phyloP scores from a whole-genome alignment of 78 protist species.

The Chrysochromulina parva region DNA sequence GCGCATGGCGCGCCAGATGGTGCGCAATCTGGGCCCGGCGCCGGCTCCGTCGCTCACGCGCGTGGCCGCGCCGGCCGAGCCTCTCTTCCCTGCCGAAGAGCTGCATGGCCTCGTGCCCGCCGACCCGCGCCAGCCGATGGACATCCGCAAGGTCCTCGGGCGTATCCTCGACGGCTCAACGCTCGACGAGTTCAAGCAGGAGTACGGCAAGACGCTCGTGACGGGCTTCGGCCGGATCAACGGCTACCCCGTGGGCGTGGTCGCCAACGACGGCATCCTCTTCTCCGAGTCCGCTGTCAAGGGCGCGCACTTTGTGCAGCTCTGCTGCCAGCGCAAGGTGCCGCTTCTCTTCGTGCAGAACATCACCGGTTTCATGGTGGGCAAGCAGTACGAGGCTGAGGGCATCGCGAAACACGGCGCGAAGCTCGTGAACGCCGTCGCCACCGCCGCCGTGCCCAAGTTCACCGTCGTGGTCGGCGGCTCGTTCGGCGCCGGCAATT shows the following conservation, averaged over 20 bases:
- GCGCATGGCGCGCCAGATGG: constrained; percentile 5
- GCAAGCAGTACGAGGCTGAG: constrained; percentile 44
- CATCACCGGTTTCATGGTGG: constrained; percentile 97
- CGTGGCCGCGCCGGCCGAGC: not conserved
- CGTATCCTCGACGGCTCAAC: constrained; percentile 91
- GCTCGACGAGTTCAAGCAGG: constrained; percentile 90
- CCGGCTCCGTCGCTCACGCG: not conserved
- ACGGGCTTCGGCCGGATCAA: constrained; percentile 83
- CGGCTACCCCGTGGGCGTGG: constrained; percentile 94
- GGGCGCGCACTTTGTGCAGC: constrained; percentile 94
- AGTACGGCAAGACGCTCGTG: constrained; percentile 89
- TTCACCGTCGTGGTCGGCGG: constrained; percentile 95
- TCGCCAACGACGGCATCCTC: constrained; percentile 95
- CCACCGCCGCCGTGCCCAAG: constrained; percentile 94
- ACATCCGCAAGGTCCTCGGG: constrained; percentile 68
- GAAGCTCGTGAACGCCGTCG: constrained; percentile 95
- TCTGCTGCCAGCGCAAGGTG: constrained; percentile 83
- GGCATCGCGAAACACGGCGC: constrained; percentile 91
- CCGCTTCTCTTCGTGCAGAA: constrained; percentile 95
- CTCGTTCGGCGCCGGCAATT: constrained; percentile 96
- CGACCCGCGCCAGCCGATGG: not conserved
- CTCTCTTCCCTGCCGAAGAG: not conserved
- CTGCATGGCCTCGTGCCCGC: not conserved
- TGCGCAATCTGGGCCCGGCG: not conserved
- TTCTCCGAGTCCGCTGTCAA: constrained; percentile 78